A percentile compares a stretch with the other conserved stretches of the same genome.
phyloP scores from a whole-genome alignment of 106 monocot genomes.

The Platanthera zijinensis region DNA sequence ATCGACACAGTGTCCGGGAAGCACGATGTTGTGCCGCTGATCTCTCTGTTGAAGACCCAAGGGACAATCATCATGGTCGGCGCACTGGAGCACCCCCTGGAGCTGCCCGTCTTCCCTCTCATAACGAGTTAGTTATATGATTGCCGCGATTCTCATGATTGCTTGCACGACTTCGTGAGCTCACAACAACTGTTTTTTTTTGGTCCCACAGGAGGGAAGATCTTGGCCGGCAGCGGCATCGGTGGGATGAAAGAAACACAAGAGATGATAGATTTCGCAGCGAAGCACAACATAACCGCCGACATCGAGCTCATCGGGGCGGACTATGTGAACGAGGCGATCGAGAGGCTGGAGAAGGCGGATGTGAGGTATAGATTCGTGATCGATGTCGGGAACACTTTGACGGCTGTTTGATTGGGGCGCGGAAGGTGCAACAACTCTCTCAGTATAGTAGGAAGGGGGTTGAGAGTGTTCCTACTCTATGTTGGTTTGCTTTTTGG shows the following conservation, averaged over 20 bases:
- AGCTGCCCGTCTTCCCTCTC: slow-evolving; percentile 44
- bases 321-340: slow-evolving; percentile 62
- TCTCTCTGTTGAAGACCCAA: slow-evolving; percentile 45
- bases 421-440: not conserved
- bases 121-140: slow-evolving; percentile 22
- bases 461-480: not conserved
- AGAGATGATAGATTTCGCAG: slow-evolving; percentile 94
- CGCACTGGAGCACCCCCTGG: slow-evolving; percentile 48
- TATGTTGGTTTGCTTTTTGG: not conserved
- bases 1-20: slow-evolving; percentile 75
- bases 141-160: no score
- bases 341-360: slow-evolving; percentile 47
- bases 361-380: slow-evolving; percentile 87
- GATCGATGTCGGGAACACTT: slow-evolving; percentile 56
- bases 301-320: slow-evolving; percentile 59
- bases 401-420: slow-evolving; percentile 6
- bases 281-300: slow-evolving; percentile 51
- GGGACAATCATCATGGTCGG: slow-evolving; percentile 77
- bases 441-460: not conserved
- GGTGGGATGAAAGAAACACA: slow-evolving; percentile 75
- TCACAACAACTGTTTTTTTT: not conserved
- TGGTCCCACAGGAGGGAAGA: slow-evolving; percentile 37
- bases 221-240: slow-evolving; percentile 50
- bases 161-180: no score
- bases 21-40: slow-evolving; percentile 36